Evolutionary conservation across 192 early-diverging fungal species (phyloP).

Genomic region (Coemansia sp.): DNA sequence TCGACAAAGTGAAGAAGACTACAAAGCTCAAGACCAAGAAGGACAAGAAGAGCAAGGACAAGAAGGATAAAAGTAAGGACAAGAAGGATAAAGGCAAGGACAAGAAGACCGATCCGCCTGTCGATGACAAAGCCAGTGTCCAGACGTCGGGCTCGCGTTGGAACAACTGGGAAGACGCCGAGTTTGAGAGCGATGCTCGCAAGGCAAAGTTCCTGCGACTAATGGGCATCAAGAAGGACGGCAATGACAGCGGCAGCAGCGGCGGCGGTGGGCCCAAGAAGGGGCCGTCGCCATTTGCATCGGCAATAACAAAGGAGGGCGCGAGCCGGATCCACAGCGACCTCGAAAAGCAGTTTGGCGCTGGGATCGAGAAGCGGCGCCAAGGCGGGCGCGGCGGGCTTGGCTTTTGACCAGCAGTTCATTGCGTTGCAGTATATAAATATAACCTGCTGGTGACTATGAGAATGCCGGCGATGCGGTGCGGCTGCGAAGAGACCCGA

Average conservation of each 20-base stretch:
- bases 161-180: slow-evolving; percentile 45
- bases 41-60: slow-evolving; percentile 6
- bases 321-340: slow-evolving; percentile 25
- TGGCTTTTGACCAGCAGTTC: slow-evolving; percentile 17
- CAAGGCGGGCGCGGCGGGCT: slow-evolving; percentile 37
- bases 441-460: background rate
- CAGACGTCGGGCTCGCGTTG: slow-evolving; percentile 13
- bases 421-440: background rate
- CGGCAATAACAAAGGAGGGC: slow-evolving; percentile 37
- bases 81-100: slow-evolving; percentile 1
- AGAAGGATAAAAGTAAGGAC: background rate
- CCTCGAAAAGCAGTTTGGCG: slow-evolving; percentile 41
- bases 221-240: slow-evolving; percentile 29
- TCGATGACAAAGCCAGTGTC: background rate
- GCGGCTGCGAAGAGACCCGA: slow-evolving; percentile 35
- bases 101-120: background rate
- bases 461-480: slow-evolving; percentile 33
- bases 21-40: slow-evolving; percentile 2
- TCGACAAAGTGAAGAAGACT: slow-evolving; percentile 4
- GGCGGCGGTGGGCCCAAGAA: too few species aligned
- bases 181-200: slow-evolving; percentile 37
- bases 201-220: slow-evolving; percentile 42
- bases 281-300: slow-evolving; percentile 29
- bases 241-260: background rate
- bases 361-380: slow-evolving; percentile 19